Percentiles rank a stretch among this genome's conserved stretches.
Conservation (phyloP, 2,329 filamentous ascomycete species). For the Verticillium nonalfalfae region DNA sequence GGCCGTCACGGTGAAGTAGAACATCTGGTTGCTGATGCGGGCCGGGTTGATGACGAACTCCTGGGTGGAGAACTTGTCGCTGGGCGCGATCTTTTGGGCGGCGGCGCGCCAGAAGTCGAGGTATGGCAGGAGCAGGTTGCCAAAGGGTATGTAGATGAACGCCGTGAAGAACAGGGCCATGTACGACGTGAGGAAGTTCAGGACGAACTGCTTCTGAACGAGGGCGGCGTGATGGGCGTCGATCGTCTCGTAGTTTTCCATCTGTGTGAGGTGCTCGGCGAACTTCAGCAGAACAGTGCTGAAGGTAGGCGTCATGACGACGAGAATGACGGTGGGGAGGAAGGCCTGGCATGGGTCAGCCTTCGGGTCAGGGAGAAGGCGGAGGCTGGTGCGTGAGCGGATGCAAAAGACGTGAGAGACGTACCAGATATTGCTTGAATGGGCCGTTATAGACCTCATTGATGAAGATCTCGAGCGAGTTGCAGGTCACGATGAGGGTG, state of each 20-base stretch:
- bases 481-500: slow-evolving; percentile 76
- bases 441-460: slow-evolving; percentile 89
- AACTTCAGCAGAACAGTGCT: slow-evolving; percentile 68
- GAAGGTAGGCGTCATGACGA: slow-evolving; percentile 71
- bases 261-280: slow-evolving; percentile 70
- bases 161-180: slow-evolving; percentile 87
- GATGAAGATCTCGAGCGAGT: slow-evolving; percentile 92
- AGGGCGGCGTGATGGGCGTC: slow-evolving; percentile 76
- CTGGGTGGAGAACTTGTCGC: slow-evolving; percentile 60
- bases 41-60: slow-evolving; percentile 78
- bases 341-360: slow-evolving; percentile 53
- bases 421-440: slow-evolving; percentile 75
- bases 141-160: slow-evolving; percentile 93
- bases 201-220: slow-evolving; percentile 87
- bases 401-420: slow-evolving; percentile 20
- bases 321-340: slow-evolving; percentile 83
- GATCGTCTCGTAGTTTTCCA: slow-evolving; percentile 88
- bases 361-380: not conserved
- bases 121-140: slow-evolving; percentile 74
- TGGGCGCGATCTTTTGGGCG: slow-evolving; percentile 68
- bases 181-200: slow-evolving; percentile 96
- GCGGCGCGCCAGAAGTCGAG: slow-evolving; percentile 74
- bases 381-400: not conserved
- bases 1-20: slow-evolving; percentile 92
- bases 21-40: slow-evolving; percentile 82